Base-by-base conservation (phyloP, 1,284 basidiomycete species). In the Phellopilus nigrolimitatus region DNA sequence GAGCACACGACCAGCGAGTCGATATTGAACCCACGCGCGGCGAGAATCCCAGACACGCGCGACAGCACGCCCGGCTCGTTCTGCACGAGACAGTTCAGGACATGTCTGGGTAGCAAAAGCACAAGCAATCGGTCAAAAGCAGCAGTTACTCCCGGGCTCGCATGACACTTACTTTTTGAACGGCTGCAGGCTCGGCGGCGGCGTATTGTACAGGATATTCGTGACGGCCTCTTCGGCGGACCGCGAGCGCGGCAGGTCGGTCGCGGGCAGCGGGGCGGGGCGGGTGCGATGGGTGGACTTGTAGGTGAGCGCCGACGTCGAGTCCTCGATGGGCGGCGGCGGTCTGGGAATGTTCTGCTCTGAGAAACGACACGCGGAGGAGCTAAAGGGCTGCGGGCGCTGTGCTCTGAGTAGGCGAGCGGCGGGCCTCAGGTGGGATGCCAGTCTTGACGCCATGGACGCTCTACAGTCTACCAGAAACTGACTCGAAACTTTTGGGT, bases 11-110 rank as follows among this genome's bases (percentile, higher is more conserved):
- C 97, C 55, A 99, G 79, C 15, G 95, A 98, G 72, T 99, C 97
- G 63, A 95, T 97, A 76, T 99, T 99, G 78, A 99, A 97, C 1
- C 97, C 97, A 59, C 97, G 78, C 36, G 92, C 97, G 19, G 97
- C 97, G 25, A 99, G 80, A 60, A 95, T 98, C 57, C 97, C 97
- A 4, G 95, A 95, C 1, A 99, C 95, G 59, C 97, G 88, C 19
- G 95, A 97, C 17, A 99, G 79, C 15, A 99, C 97, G 67, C 97
- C 97, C 2, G 97, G 97, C 71, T 99, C 97, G 67, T 99, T 98
- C 71, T 99, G 97, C 5, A 99, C 97, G 56, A 99, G 83, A 70
- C 95, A 98, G 73, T 99, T 99, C 59, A 99, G 79, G 54, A 95
- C 84, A 66, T 99, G 97, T 66, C 94, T 89, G 64, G 43, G 36